Base-by-base conservation (phyloP, 2,329 filamentous ascomycete genomes). In the Neurospora sp. region DNA sequence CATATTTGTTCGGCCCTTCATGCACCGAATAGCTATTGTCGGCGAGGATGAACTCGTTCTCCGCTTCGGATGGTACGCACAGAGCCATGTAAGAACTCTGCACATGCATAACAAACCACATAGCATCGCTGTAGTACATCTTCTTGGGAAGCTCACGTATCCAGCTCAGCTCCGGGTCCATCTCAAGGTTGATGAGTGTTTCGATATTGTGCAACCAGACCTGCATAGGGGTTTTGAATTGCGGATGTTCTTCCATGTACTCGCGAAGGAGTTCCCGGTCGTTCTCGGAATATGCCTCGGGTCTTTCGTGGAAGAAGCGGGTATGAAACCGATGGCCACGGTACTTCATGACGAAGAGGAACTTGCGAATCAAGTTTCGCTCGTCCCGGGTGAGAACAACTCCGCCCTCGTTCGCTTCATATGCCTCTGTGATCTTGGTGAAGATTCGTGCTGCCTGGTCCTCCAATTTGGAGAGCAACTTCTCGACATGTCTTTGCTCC, bases 301-400 rank as follows among this genome's bases (percentile, higher is more conserved):
- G 36, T 1, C 68, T 74, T 2, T 80, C 75, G 67, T 80, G 76
- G 57, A 80, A 75, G 74, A 79, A 83, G 0, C 80, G 77, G 15
- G 69, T 67, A 69, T 79, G 76, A 66, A 82, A 81, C 5, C 43
- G 70, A 1, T 74, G 75, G n/a, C 76, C 76, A 15, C 82, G 80
- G 66, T 83, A 84, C 70, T 82, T 82, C 73, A 84, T 78, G 3
- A 84, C 73, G 71, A 83, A 84, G 2, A 83, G 75, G 67, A 83
- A 83, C 69, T 83, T 83, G 66, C 82, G 80, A 10, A 84, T 41
- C 1, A 77, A 67, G 71, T 84, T 76, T 65, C 76, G 74, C 23
- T 82, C 77, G 0, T 67, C 39, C 5, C 81, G 76, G 1, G 73
- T 76, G 0, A 82, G 70, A 40, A 71, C 72, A 1, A 83, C 68